Conservation (phyloP, 2,329 filamentous ascomycete species). For the Fusarium tuaranense region DNA sequence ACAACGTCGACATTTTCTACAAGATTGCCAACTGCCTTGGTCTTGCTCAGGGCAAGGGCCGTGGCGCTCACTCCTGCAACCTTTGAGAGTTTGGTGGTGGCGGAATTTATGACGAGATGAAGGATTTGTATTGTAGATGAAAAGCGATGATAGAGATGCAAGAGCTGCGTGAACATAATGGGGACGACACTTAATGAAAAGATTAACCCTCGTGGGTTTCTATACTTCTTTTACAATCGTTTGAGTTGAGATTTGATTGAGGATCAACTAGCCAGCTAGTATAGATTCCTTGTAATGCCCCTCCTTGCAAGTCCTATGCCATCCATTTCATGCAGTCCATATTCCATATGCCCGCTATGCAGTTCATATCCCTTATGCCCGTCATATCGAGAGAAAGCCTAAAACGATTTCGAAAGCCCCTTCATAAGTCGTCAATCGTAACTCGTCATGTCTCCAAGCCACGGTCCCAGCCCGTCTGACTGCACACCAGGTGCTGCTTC, state of each 20-base stretch:
- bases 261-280: conserved; percentile 7
- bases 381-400: background rate
- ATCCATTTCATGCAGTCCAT: background rate
- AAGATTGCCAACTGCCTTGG: conserved; percentile 78
- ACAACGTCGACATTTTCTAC: conserved; percentile 80
- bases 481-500: background rate
- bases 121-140: conserved; percentile 28
- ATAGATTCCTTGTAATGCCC: background rate
- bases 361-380: background rate
- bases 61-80: conserved; percentile 38
- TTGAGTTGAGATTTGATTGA: background rate
- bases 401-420: conserved; percentile 7
- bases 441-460: background rate
- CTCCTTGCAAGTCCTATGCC: background rate
- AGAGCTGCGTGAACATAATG: conserved; percentile 27
- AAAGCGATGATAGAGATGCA: conserved; percentile 23
- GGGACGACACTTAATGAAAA: conserved; percentile 13
- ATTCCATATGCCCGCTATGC: background rate
- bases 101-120: conserved; percentile 37
- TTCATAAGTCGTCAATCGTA: conserved; percentile 8
- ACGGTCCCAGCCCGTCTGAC: background rate
- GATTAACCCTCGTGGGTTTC: background rate
- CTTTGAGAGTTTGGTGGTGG: conserved; percentile 12
- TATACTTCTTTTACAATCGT: background rate
- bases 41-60: conserved; percentile 51